Base-by-base conservation (phyloP, 305 asterid genomes). In the Striga hermonthica region DNA sequence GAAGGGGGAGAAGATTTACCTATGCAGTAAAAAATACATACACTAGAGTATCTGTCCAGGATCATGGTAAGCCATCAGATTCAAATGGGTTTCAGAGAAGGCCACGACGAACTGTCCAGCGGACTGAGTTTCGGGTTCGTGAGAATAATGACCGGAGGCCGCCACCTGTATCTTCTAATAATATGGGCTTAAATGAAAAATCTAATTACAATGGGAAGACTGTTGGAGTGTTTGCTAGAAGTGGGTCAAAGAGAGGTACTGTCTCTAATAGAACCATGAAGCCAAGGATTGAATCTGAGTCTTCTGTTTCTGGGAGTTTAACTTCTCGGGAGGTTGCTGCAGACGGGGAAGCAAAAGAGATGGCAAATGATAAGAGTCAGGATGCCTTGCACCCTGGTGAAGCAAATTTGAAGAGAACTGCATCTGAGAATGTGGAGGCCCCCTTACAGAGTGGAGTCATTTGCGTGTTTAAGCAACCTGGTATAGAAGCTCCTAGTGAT, bases 361-460 rank as follows among this genome's bases (percentile, higher is more conserved):
- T 3, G 63, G 65, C 59, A 14, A 90, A 75, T 74, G 70, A 64
- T 40, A 82, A 71, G 78, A 76, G 60, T 55, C 78, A 68, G 76
- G 71, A 49, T 80, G 57, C 73, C 45, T 74, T 85, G 10, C 65
- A 57, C 67, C 13, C 71, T 60, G 75, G 72, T 14, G 96, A 83
- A 77, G 81, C 81, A 65, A 77, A 72, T 72, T 61, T 80, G 68
- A 80, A 82, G 60, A 82, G 83, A 72, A 86, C 75, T 72, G 75
- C 74, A 45, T 76, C 91, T 9, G 86, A 83, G 82, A 97, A 82
- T 83, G 89, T 86, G 48, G 97, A 89, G 80, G 94, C 98, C 72
- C 96, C 99, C 37, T 67, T 94, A 78, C 99, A 88, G 72, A 91
- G 91, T 84, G 98, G 99, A 56, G 83, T 91, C 79, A 97, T 94